A percentile compares a stretch with the other conserved stretches of the same genome.
Conservation (phyloP, 2,329 filamentous ascomycete genomes). For the Decorospora gaudefroyi region DNA sequence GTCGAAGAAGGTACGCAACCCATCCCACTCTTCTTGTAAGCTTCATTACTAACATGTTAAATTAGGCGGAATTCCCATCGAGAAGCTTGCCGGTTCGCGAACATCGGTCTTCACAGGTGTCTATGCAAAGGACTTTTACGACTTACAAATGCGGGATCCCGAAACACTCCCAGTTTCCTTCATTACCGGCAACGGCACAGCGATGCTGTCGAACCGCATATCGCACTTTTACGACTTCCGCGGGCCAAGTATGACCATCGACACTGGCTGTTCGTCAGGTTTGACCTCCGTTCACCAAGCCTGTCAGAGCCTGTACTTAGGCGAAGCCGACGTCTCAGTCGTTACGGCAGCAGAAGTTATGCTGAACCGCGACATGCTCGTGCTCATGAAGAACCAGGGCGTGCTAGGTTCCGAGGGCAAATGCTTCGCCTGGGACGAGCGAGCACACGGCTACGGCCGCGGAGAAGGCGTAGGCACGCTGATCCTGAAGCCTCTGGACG, state of each 20-base stretch:
- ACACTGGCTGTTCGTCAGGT: conserved; percentile 4
- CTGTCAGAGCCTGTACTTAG: conserved; percentile 3
- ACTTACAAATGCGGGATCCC: conserved; percentile 1
- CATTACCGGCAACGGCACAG: conserved; percentile 2
- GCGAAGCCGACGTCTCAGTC: conserved; percentile 1
- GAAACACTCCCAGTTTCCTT: conserved; percentile 1
- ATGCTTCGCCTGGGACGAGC: too few species aligned
- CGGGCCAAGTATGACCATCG: not conserved
- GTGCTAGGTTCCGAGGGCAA: too few species aligned
- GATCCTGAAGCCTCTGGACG: not conserved
- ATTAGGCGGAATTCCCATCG: conserved; percentile 3
- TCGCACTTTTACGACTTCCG: conserved; percentile 4
- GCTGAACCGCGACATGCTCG: too few species aligned
- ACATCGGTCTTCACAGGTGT: conserved; percentile 2
- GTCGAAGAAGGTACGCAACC: conserved; percentile 1
- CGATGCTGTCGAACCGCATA: conserved; percentile 2
- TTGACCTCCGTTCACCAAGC: too few species aligned
- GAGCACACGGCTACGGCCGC: conserved; percentile 1
- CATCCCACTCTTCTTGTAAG: not conserved
- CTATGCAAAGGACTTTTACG: not conserved
- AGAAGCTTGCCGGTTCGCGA: conserved; percentile 4
- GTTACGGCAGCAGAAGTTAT: conserved; percentile 1
- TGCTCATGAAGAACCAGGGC: too few species aligned
- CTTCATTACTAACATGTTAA: too few species aligned
- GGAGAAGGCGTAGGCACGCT: conserved; percentile 1